Conservation (phyloP, 441 rosid genomes). For the Jatropha podagrica region DNA sequence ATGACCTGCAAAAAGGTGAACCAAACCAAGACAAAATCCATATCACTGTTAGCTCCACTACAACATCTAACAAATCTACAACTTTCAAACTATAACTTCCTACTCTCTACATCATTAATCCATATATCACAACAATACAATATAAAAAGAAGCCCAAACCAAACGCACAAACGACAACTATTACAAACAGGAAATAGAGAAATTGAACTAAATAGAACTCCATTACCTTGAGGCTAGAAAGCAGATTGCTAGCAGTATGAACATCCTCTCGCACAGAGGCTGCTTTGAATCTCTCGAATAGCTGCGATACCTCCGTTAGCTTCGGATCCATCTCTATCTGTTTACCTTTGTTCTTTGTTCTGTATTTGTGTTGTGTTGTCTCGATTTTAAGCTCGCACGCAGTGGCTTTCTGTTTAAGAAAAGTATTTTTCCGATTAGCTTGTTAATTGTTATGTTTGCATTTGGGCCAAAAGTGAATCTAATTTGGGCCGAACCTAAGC, state of each 20-base stretch:
- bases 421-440: constrained; percentile 1
- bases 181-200: not conserved
- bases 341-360: not conserved
- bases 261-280: constrained; percentile 66
- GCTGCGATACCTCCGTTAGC: constrained; percentile 72
- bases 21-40: not conserved
- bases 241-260: constrained; percentile 46
- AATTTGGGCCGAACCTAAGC: too few relatives aligned
- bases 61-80: not conserved
- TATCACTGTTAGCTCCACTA: not conserved
- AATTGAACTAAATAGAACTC: not conserved
- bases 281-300: constrained; percentile 80
- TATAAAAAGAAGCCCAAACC: not conserved
- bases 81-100: not conserved
- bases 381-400: not conserved
- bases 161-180: too few relatives aligned
- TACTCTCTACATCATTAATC: not conserved
- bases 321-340: constrained; percentile 70
- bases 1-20: constrained; percentile 46
- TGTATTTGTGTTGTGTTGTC: not conserved
- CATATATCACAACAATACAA: not conserved
- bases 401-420: constrained; percentile 23
- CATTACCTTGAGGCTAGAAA: constrained; percentile 79
- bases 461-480: too few relatives aligned
- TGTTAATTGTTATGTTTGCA: too few relatives aligned